phyloP scores from a whole-genome alignment of 441 rosid species.

The Erysimum cheiri region DNA sequence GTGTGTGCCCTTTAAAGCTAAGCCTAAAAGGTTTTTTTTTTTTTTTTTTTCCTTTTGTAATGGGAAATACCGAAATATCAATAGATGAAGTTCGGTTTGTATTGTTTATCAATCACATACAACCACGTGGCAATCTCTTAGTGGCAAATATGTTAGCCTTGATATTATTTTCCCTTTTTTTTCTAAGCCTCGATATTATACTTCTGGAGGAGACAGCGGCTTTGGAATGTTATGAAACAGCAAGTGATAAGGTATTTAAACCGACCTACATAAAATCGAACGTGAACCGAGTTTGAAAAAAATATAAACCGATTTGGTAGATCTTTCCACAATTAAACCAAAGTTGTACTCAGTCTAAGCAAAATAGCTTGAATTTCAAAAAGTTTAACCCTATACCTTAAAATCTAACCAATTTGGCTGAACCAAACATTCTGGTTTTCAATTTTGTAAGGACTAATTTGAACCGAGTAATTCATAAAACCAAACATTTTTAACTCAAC shows the following conservation, averaged over 20 bases:
- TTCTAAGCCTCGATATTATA: background rate
- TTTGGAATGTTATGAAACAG: conserved; percentile 21
- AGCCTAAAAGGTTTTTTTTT: conserved; percentile 33
- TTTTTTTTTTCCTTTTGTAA: background rate
- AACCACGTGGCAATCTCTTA: background rate
- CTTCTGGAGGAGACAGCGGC: conserved; percentile 24
- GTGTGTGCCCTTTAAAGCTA: conserved; percentile 38
- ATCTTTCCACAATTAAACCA: background rate
- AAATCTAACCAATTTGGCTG: background rate
- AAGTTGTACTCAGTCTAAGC: background rate
- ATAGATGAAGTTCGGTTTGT: conserved; percentile 33
- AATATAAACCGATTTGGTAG: conserved; percentile 10
- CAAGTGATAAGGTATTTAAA: conserved; percentile 17
- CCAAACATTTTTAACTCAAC: background rate
- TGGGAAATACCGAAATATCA: background rate
- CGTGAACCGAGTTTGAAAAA: background rate
- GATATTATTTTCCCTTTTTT: background rate
- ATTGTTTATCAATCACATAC: background rate
- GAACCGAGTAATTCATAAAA: conserved; percentile 3
- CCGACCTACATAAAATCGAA: conserved; percentile 14
- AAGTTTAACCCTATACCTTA: background rate
- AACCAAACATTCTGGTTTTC: background rate
- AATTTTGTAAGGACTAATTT: background rate
- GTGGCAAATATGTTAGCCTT: background rate
- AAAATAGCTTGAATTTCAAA: background rate